phyloP scores from a whole-genome alignment of 179 eudicot species.

The Carnegiea gigantea region DNA sequence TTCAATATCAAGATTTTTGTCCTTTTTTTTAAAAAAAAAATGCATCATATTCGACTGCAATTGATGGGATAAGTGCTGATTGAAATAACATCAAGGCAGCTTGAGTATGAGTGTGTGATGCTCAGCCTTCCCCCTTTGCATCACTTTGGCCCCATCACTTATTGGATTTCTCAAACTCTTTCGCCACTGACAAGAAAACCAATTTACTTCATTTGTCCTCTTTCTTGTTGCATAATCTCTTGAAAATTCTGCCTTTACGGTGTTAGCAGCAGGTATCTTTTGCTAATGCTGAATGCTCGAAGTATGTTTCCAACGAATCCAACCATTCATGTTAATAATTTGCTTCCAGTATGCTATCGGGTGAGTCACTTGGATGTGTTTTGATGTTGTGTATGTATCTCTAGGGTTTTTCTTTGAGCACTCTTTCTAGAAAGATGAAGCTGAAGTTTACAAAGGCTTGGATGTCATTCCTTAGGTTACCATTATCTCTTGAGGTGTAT shows the following conservation, averaged over 20 bases:
- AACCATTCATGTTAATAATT: background rate
- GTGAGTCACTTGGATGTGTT: background rate
- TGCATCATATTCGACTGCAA: no score
- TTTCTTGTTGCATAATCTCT: background rate
- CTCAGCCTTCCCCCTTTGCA: background rate
- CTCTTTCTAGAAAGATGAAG: constrained; percentile 67
- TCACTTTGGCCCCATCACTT: background rate
- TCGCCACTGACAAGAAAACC: background rate
- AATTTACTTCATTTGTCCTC: background rate
- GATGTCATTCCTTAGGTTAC: constrained; percentile 75
- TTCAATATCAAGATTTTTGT: no score
- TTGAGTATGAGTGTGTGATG: no score
- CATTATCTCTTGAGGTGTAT: constrained; percentile 88
- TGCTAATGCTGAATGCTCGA: background rate
- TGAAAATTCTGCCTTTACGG: background rate
- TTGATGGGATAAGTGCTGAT: background rate
- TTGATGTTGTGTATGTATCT: constrained; percentile 1
- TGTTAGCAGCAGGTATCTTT: background rate
- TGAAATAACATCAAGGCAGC: background rate
- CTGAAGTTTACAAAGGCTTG: constrained; percentile 78
- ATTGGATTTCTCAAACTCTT: background rate
- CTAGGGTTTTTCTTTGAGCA: constrained; percentile 45
- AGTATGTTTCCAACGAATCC: background rate
- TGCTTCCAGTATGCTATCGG: background rate
- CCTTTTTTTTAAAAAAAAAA: no score